Conservation (phyloP, 371 early-diverging fungal genomes). For the Mucor indicus region DNA sequence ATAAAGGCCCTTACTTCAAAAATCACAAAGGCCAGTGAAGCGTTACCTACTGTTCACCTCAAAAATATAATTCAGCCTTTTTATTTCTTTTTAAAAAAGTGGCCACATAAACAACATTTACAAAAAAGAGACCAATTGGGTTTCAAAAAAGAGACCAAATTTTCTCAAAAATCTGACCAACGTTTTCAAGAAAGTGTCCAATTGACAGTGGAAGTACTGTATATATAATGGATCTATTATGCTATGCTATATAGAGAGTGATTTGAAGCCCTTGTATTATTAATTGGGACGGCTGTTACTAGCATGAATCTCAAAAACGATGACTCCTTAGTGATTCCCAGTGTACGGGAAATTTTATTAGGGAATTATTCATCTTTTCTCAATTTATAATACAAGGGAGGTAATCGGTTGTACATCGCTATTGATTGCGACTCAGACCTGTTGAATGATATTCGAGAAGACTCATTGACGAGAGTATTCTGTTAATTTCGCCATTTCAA, state of each 20-base stretch:
- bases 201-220: too few relatives aligned
- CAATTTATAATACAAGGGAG: slow-evolving; percentile 12
- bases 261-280: too few relatives aligned
- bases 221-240: too few relatives aligned
- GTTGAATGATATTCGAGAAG: slow-evolving; percentile 16
- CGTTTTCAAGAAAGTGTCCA: too few relatives aligned
- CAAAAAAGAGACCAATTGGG: not conserved
- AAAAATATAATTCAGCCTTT: slow-evolving; percentile 2
- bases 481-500: slow-evolving; percentile 31
- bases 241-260: too few relatives aligned
- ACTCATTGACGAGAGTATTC: slow-evolving; percentile 21
- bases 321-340: too few relatives aligned
- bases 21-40: too few relatives aligned
- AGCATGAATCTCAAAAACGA: too few relatives aligned
- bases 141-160: not conserved
- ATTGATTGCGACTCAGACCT: slow-evolving; percentile 15
- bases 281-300: too few relatives aligned
- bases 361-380: too few relatives aligned
- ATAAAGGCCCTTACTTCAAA: too few relatives aligned
- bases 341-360: too few relatives aligned
- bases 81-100: not conserved
- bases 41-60: slow-evolving; percentile 1
- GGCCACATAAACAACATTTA: not conserved
- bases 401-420: slow-evolving; percentile 5
- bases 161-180: not conserved